Evolutionary conservation across 352 stramenopile species (phyloP).

Genomic region (Phytopythium sindhum): DNA sequence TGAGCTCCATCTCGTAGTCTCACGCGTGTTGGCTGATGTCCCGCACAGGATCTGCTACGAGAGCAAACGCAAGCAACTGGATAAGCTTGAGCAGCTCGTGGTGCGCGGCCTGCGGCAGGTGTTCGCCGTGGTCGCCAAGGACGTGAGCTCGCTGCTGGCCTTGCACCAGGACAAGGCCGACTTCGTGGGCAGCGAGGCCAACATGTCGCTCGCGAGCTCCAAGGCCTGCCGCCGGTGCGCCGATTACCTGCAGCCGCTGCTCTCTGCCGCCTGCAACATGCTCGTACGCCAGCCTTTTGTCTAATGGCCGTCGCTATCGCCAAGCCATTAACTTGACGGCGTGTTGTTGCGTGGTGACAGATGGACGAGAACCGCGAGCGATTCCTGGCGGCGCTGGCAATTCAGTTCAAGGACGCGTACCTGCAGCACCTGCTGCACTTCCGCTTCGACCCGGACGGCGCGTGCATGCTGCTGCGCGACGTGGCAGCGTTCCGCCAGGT

Average conservation of each 20-base stretch:
- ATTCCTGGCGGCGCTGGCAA: slow-evolving; percentile 52
- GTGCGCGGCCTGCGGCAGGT: slow-evolving; percentile 44
- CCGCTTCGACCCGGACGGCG: slow-evolving; percentile 76
- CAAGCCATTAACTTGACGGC: too few species aligned
- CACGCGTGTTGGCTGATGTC: background rate
- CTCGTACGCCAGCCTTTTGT: slow-evolving; percentile 34
- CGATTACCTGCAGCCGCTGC: slow-evolving; percentile 68
- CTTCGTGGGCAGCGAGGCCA: slow-evolving; percentile 70
- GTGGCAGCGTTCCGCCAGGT: slow-evolving; percentile 71
- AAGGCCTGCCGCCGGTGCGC: slow-evolving; percentile 64
- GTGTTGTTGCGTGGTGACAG: slow-evolving; percentile 15
- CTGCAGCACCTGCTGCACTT: slow-evolving; percentile 73
- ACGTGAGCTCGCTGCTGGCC: slow-evolving; percentile 40
- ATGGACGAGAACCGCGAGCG: slow-evolving; percentile 57
- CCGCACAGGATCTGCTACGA: slow-evolving; percentile 67
- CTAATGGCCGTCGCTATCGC: too few species aligned
- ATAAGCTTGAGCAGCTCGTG: slow-evolving; percentile 61
- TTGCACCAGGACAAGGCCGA: slow-evolving; percentile 68
- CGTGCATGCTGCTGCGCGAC: slow-evolving; percentile 78
- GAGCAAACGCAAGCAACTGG: slow-evolving; percentile 60
- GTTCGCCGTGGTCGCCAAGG: slow-evolving; percentile 64
- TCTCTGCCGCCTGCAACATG: slow-evolving; percentile 42
- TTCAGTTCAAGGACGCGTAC: slow-evolving; percentile 71
- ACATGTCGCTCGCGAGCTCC: slow-evolving; percentile 71
- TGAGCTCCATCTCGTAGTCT: background rate